These are phyloP conservation scores for Danielia reshetovae DNA, from an alignment of 805 yeast genomes.

Conservation along the genomic window DNA sequence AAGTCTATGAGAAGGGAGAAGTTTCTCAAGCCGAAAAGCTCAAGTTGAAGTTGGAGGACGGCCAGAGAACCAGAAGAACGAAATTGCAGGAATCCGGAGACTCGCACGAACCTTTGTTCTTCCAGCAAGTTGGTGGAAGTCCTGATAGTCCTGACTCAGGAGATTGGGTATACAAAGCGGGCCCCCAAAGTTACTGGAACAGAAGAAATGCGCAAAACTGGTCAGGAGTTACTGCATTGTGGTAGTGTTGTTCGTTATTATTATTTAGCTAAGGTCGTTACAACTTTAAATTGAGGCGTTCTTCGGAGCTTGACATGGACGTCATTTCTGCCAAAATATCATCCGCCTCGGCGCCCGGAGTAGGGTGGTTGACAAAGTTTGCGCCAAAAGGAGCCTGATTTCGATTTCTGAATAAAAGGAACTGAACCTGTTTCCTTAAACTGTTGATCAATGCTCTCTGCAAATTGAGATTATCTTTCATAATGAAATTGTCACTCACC, in stretches of 20 bases:
- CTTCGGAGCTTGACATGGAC: slow-evolving; percentile 6
- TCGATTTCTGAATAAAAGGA: slow-evolving; percentile 39
- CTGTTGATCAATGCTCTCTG: slow-evolving; percentile 44
- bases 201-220: slow-evolving; percentile 63
- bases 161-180: slow-evolving; percentile 55
- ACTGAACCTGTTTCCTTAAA: slow-evolving; percentile 49
- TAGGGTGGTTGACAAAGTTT: background rate
- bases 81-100: slow-evolving; percentile 43
- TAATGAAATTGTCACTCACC: slow-evolving; percentile 33
- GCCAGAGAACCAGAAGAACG: slow-evolving; percentile 74
- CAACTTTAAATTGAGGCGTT: slow-evolving; percentile 7
- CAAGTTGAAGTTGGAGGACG: slow-evolving; percentile 69
- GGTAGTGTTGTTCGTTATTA: slow-evolving; percentile 45
- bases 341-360: slow-evolving; percentile 1
- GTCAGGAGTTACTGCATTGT: slow-evolving; percentile 50
- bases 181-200: slow-evolving; percentile 72
- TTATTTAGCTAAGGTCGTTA: background rate
- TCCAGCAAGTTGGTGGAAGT: slow-evolving; percentile 42
- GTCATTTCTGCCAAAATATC: background rate
- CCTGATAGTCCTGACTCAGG: slow-evolving; percentile 32
- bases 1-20: slow-evolving; percentile 64
- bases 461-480: slow-evolving; percentile 45
- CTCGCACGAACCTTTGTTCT: slow-evolving; percentile 58
- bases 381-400: background rate
- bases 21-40: slow-evolving; percentile 66